Percentiles rank a stretch among this genome's conserved stretches.
Evolutionary conservation across 1,139 yeast genomes (phyloP).

Genomic region (Nadsonia starkeyi-henricii): DNA sequence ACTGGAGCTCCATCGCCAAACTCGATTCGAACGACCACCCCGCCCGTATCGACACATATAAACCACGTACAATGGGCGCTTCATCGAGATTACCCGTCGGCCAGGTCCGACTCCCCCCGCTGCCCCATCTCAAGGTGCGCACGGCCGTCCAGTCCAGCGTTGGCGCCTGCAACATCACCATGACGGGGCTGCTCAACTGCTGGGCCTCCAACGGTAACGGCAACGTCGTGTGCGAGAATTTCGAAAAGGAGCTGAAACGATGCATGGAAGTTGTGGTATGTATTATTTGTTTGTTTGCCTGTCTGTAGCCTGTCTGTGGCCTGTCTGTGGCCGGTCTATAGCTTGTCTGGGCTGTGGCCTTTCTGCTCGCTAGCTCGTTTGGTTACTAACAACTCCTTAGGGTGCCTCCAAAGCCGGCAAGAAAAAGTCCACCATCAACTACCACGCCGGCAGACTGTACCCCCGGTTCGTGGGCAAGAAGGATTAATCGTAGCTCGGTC

Average conservation of each 20-base stretch:
- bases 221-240: constrained; percentile 37
- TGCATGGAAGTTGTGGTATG: neutral
- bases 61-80: neutral
- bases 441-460: constrained; percentile 71
- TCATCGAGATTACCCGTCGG: neutral
- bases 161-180: constrained; percentile 63
- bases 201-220: constrained; percentile 96
- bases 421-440: constrained; percentile 47
- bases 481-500: too few relatives aligned
- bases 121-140: neutral
- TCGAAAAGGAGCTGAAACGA: constrained; percentile 11
- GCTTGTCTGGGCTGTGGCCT: neutral
- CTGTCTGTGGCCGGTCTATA: neutral
- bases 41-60: neutral
- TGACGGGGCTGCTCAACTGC: constrained; percentile 80
- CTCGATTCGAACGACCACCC: too few relatives aligned
- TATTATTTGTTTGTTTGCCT: neutral
- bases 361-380: neutral
- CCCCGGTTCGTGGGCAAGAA: constrained; percentile 59
- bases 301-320: neutral
- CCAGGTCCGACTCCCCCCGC: neutral
- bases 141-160: constrained; percentile 20
- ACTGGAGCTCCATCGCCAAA: too few relatives aligned
- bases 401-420: constrained; percentile 18
- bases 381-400: neutral